Percentiles rank a stretch among this genome's conserved stretches.
phyloP scores from a whole-genome alignment of 2,329 filamentous ascomycete species.

The Lachnellula arida region DNA sequence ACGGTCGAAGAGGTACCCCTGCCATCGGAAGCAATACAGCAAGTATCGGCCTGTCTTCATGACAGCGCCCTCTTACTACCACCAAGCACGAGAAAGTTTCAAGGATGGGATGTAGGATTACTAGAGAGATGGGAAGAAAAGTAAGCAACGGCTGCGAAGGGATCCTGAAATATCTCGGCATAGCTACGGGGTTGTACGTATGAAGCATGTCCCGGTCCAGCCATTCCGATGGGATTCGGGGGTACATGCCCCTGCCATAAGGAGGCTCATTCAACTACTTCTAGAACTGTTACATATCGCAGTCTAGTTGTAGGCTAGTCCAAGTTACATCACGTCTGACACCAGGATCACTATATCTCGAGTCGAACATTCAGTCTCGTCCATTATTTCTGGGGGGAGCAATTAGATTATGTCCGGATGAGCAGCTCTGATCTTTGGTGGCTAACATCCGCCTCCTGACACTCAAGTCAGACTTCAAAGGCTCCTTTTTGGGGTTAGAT shows the following conservation, averaged over 20 bases:
- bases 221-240: neutral
- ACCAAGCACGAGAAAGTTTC: conserved; percentile 49
- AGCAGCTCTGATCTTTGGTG: neutral
- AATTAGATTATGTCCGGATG: neutral
- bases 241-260: neutral
- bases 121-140: conserved; percentile 47
- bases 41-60: conserved; percentile 41
- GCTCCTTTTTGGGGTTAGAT: too few relatives aligned
- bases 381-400: neutral
- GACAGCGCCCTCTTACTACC: conserved; percentile 51
- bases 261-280: neutral
- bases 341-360: neutral
- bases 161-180: neutral
- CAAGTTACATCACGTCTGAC: neutral
- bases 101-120: conserved; percentile 64
- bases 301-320: neutral
- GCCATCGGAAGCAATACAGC: conserved; percentile 45
- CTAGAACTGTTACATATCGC: neutral
- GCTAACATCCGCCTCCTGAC: neutral
- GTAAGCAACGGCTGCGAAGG: neutral
- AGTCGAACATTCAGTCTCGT: conserved; percentile 13
- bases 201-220: neutral
- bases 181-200: neutral
- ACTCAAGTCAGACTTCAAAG: too few relatives aligned
- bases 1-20: conserved; percentile 53